phyloP scores from a whole-genome alignment of 495 filamentous ascomycete genomes.

The Penicillium bialowiezense region DNA sequence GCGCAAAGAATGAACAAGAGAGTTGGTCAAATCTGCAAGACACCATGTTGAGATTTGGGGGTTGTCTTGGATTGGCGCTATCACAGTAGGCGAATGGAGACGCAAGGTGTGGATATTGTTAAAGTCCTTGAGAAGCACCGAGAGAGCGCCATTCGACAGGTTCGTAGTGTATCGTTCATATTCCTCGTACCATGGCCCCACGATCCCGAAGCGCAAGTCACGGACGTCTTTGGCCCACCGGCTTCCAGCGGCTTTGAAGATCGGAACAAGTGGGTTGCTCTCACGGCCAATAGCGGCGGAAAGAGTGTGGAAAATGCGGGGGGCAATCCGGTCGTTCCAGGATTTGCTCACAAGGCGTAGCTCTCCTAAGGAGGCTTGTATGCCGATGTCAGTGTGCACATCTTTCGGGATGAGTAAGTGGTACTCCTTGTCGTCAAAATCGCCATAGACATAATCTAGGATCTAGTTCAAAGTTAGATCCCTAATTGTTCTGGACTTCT shows the following conservation, averaged over 20 bases:
- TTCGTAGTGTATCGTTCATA: not conserved
- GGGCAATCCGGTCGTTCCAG: not conserved
- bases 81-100: not conserved
- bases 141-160: not conserved
- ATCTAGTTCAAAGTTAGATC: no score
- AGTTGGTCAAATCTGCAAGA: not conserved
- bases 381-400: no score
- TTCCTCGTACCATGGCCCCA: not conserved
- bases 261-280: not conserved
- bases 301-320: not conserved
- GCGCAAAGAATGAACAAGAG: not conserved
- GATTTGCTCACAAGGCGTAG: no score
- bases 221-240: not conserved
- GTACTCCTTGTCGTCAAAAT: no score
- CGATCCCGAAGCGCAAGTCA: not conserved
- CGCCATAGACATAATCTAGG: no score
- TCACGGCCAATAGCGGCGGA: not conserved
- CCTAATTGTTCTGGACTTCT: no score
- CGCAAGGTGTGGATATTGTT: not conserved
- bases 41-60: not conserved
- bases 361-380: no score
- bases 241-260: not conserved
- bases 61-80: not conserved
- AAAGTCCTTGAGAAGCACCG: not conserved
- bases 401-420: no score